Conservation (phyloP, 768 basidiomycete species). For the Mycena floridula region DNA sequence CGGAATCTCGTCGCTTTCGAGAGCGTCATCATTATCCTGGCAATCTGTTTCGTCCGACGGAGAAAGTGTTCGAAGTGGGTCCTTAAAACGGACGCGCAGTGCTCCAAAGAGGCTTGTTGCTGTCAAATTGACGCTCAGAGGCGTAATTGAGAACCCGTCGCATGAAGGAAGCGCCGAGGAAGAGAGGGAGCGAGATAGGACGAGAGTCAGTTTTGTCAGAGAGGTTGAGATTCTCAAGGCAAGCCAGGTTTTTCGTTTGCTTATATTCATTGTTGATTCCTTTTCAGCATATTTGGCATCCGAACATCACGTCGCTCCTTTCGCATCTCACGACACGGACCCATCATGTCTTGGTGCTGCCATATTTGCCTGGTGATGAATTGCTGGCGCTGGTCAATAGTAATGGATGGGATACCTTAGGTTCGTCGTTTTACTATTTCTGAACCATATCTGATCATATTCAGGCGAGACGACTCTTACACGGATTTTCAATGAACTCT, state of each 20-base stretch:
- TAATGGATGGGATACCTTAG: constrained; percentile 35
- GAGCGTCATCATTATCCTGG: constrained; percentile 2
- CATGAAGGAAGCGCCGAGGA: constrained; percentile 17
- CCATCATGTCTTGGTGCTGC: constrained; percentile 76
- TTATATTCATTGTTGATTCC: constrained; percentile 2
- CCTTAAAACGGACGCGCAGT: neutral
- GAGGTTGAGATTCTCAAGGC: constrained; percentile 84
- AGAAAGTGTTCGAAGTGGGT: constrained; percentile 8
- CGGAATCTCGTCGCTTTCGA: neutral
- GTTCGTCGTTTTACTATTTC: constrained; percentile 17
- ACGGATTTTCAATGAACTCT: constrained; percentile 73
- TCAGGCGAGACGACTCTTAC: constrained; percentile 50
- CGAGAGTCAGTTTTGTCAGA: constrained; percentile 70
- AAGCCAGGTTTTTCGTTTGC: constrained; percentile 6
- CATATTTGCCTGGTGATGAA: constrained; percentile 74
- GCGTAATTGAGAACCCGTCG: constrained; percentile 15
- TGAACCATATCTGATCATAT: too few relatives aligned
- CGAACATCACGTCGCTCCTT: constrained; percentile 68
- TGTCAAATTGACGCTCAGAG: constrained; percentile 40
- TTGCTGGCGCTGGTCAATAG: constrained; percentile 69
- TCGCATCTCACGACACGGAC: constrained; percentile 64
- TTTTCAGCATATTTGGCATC: constrained; percentile 69
- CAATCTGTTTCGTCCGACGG: constrained; percentile 5
- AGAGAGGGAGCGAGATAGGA: constrained; percentile 58
- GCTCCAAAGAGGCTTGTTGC: constrained; percentile 31